Conservation (phyloP, 2,329 filamentous ascomycete species). For the Ophiostoma angusticollis region DNA sequence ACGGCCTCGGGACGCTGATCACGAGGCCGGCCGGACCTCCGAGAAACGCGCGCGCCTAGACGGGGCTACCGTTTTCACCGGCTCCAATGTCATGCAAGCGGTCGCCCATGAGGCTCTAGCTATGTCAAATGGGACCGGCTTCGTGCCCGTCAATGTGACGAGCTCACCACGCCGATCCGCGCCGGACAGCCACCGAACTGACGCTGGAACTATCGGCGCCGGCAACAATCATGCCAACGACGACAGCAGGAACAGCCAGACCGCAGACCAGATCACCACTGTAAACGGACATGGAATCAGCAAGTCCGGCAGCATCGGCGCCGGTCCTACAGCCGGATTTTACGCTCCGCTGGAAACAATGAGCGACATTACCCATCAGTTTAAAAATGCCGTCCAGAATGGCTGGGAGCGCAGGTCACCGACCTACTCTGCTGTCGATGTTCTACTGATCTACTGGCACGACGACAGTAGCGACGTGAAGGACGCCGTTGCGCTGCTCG, state of each 20-base stretch:
- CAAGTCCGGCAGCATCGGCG: neutral
- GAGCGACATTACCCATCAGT: constrained; percentile 11
- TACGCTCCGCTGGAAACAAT: constrained; percentile 7
- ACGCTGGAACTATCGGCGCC: no score
- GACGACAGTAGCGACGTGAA: constrained; percentile 7
- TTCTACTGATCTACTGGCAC: constrained; percentile 12
- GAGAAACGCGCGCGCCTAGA: constrained; percentile 11
- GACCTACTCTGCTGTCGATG: constrained; percentile 10
- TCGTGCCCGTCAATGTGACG: constrained; percentile 4
- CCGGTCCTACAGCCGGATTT: neutral
- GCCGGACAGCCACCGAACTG: no score
- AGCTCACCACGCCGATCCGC: neutral
- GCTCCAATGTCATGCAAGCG: constrained; percentile 8
- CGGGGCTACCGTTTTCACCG: neutral
- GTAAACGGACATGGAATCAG: neutral
- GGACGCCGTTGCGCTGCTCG: constrained; percentile 2
- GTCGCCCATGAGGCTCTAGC: constrained; percentile 11
- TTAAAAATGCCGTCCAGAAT: constrained; percentile 9
- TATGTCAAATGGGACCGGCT: constrained; percentile 4
- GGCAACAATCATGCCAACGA: neutral
- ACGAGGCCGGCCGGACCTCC: constrained; percentile 6
- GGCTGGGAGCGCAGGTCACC: constrained; percentile 11
- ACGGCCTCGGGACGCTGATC: constrained; percentile 9
- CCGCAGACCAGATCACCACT: neutral
- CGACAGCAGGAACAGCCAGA: neutral